Evolutionary conservation across 2,329 filamentous ascomycete species (phyloP).

Genomic region (Thelonectria discophora): DNA sequence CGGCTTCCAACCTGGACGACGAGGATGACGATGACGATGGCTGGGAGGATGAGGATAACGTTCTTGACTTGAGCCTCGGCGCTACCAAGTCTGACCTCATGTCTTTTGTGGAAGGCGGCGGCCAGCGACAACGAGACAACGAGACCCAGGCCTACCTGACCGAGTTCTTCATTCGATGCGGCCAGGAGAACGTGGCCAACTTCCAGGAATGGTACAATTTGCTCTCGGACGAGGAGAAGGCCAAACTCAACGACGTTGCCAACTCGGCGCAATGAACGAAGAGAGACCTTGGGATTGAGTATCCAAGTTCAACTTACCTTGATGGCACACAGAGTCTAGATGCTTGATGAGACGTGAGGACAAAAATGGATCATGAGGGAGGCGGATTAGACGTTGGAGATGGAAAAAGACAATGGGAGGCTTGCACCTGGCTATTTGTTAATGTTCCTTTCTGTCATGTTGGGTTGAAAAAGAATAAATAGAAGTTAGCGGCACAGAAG

Average conservation of each 20-base stretch:
- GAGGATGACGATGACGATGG: constrained; percentile 80
- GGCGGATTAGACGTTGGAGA: neutral
- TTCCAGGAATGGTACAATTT: constrained; percentile 67
- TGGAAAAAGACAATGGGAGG: constrained; percentile 11
- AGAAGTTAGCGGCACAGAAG: constrained; percentile 16
- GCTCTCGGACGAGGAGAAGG: constrained; percentile 64
- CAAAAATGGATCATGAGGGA: neutral
- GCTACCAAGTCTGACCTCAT: constrained; percentile 80
- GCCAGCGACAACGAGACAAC: constrained; percentile 78
- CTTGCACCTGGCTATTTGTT: constrained; percentile 11
- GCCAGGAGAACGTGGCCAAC: constrained; percentile 63
- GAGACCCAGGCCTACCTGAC: constrained; percentile 87
- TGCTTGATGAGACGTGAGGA: neutral
- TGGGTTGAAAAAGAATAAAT: constrained; percentile 26
- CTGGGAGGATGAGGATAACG: constrained; percentile 87
- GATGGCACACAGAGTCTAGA: neutral
- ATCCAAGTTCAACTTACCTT: neutral
- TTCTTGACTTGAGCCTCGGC: constrained; percentile 78
- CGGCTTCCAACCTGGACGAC: constrained; percentile 65
- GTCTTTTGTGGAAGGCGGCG: constrained; percentile 72
- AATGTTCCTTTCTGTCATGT: constrained; percentile 12
- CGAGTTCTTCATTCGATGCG: constrained; percentile 77
- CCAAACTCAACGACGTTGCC: constrained; percentile 64
- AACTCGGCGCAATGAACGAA: constrained; percentile 44
- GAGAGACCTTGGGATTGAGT: constrained; percentile 20